Evolutionary conservation across 768 basidiomycete species (phyloP).

Genomic region (Amanita rimosa): DNA sequence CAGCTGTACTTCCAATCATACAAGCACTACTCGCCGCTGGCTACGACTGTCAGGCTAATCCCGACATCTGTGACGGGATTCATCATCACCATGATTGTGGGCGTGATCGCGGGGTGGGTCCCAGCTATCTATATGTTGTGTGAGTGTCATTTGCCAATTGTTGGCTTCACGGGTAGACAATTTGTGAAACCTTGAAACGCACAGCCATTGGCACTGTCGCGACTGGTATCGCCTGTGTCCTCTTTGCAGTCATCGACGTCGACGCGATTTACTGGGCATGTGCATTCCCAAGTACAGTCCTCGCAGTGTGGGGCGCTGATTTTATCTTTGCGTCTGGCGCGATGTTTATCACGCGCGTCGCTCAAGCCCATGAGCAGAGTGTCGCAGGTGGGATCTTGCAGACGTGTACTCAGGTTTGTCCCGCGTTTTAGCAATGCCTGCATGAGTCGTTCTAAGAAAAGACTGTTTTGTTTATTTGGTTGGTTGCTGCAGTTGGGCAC

Average conservation of each 20-base stretch:
- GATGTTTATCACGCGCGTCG: conserved; percentile 61
- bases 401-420: conserved; percentile 58
- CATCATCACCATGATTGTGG: conserved; percentile 54
- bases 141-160: conserved; percentile 17
- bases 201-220: conserved; percentile 38
- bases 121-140: conserved; percentile 48
- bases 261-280: conserved; percentile 58
- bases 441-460: too few species aligned
- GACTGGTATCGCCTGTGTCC: conserved; percentile 44
- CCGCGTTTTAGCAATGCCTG: too few species aligned
- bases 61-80: conserved; percentile 64
- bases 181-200: too few species aligned
- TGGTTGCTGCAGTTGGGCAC: conserved; percentile 2
- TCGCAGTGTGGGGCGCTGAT: conserved; percentile 67
- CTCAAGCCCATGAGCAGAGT: conserved; percentile 60
- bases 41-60: conserved; percentile 54
- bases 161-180: not conserved
- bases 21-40: conserved; percentile 43
- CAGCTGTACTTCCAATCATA: conserved; percentile 10
- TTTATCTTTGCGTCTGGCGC: conserved; percentile 67
- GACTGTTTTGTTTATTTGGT: too few species aligned
- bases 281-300: conserved; percentile 55
- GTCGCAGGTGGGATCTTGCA: conserved; percentile 72
- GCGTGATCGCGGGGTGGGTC: conserved; percentile 43
- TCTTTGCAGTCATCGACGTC: conserved; percentile 60